These are phyloP conservation scores for Fallopia convolvulus DNA, from an alignment of 148 eudicot species.

Conservation along the genomic window DNA sequence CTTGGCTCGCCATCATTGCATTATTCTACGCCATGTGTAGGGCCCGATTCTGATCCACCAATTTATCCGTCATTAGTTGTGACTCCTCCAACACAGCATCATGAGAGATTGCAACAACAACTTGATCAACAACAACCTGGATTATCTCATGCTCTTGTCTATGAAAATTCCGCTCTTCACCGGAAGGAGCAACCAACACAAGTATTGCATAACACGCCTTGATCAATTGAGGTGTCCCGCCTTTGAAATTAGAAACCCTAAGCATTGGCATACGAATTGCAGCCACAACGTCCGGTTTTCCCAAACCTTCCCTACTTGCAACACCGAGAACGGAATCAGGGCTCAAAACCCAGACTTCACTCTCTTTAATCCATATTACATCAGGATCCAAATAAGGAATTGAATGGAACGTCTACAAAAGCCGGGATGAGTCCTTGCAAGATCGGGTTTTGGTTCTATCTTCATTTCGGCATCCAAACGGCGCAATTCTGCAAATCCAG, in stretches of 20 bases:
- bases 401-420: conserved; percentile 23
- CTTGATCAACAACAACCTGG: conserved; percentile 80
- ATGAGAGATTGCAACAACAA: conserved; percentile 90
- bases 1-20: conserved; percentile 79
- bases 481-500: conserved; percentile 74
- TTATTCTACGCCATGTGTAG: conserved; percentile 56
- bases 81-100: conserved; percentile 87
- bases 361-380: conserved; percentile 44
- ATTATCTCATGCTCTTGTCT: conserved; percentile 66
- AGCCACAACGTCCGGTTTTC: conserved; percentile 55
- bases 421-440: conserved; percentile 26
- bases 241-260: conserved; percentile 59
- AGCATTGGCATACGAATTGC: conserved; percentile 89
- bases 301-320: conserved; percentile 46
- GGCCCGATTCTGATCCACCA: conserved; percentile 67
- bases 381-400: conserved; percentile 51
- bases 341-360: conserved; percentile 45
- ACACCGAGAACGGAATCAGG: conserved; percentile 50
- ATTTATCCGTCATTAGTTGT: conserved; percentile 52
- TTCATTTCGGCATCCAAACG: conserved; percentile 94
- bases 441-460: conserved; percentile 49
- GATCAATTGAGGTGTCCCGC: conserved; percentile 76
- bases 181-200: conserved; percentile 59
- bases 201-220: conserved; percentile 73
- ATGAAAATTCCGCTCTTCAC: conserved; percentile 44